phyloP scores from a whole-genome alignment of 805 yeast genomes.

The Monosporozyma unispora region DNA sequence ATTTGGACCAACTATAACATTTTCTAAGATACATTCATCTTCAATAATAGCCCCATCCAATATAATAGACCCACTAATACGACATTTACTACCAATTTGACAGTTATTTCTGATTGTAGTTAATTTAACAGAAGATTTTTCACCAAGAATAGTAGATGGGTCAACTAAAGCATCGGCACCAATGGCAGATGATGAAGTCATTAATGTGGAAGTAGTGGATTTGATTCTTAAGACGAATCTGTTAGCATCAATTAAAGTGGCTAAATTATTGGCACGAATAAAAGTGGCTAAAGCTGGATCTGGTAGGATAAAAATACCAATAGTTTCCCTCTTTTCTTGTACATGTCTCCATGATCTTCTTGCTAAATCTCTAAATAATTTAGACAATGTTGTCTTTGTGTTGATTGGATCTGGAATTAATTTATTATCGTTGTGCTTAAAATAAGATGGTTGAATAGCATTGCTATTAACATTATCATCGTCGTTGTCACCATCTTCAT shows the following conservation, averaged over 20 bases:
- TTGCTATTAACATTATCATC: neutral
- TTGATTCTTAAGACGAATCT: conserved; percentile 61
- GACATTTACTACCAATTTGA: conserved; percentile 73
- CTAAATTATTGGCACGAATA: conserved; percentile 66
- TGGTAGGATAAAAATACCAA: conserved; percentile 67
- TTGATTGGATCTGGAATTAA: conserved; percentile 22
- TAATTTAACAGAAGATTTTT: conserved; percentile 77
- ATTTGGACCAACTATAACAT: conserved; percentile 71
- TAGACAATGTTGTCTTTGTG: conserved; percentile 44
- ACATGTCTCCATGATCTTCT: conserved; percentile 88
- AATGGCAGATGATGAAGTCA: conserved; percentile 58
- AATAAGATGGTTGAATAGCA: conserved; percentile 20
- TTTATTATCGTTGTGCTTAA: conserved; percentile 24
- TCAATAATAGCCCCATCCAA: conserved; percentile 63
- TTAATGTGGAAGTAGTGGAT: conserved; percentile 38
- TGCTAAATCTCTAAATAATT: conserved; percentile 76
- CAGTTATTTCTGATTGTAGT: conserved; percentile 72
- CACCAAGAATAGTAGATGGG: conserved; percentile 57
- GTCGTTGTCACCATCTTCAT: conserved; percentile 8
- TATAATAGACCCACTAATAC: conserved; percentile 78
- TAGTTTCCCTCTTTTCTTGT: conserved; percentile 39
- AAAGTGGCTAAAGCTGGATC: conserved; percentile 46
- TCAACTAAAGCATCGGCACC: conserved; percentile 86
- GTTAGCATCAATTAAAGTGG: conserved; percentile 85
- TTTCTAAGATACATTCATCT: conserved; percentile 70